These are phyloP conservation scores for Ascoidea asiatica DNA, from an alignment of 805 yeast genomes.

Conservation along the genomic window DNA sequence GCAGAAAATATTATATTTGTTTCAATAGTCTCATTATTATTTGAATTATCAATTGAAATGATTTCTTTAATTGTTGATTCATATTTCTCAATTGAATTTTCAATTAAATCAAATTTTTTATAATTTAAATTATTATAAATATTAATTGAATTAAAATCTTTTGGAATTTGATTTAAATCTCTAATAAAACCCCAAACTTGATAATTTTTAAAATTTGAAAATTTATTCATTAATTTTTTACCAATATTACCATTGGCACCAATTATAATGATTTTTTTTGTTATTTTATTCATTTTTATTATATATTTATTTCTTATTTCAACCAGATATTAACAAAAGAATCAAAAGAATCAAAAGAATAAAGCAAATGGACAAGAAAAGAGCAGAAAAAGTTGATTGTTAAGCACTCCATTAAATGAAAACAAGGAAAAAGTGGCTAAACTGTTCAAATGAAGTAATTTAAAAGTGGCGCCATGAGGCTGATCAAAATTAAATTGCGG, in stretches of 20 bases:
- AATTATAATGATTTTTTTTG: conserved; percentile 20
- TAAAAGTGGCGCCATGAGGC: no score
- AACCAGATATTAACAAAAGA: not conserved
- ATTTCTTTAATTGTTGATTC: conserved; percentile 27
- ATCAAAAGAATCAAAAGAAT: not conserved
- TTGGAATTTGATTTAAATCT: conserved; percentile 17
- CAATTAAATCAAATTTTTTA: conserved; percentile 24
- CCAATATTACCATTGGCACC: conserved; percentile 60
- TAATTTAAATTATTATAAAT: conserved; percentile 35
- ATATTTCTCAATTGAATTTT: conserved; percentile 22
- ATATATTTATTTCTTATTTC: not conserved
- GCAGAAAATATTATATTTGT: conserved; percentile 48
- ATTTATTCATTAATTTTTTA: no score
- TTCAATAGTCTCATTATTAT: no score
- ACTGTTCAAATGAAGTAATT: no score
- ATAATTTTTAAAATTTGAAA: no score
- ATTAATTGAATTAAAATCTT: conserved; percentile 26
- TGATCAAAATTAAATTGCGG: no score
- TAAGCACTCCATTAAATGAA: no score
- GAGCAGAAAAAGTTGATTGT: not conserved
- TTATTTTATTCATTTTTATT: not conserved
- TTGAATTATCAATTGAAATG: no score
- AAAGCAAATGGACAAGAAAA: not conserved
- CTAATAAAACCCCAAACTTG: conserved; percentile 26
- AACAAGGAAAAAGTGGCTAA: no score